Conservation (phyloP, 2,329 filamentous ascomycete species). For the Fusarium concolor region DNA sequence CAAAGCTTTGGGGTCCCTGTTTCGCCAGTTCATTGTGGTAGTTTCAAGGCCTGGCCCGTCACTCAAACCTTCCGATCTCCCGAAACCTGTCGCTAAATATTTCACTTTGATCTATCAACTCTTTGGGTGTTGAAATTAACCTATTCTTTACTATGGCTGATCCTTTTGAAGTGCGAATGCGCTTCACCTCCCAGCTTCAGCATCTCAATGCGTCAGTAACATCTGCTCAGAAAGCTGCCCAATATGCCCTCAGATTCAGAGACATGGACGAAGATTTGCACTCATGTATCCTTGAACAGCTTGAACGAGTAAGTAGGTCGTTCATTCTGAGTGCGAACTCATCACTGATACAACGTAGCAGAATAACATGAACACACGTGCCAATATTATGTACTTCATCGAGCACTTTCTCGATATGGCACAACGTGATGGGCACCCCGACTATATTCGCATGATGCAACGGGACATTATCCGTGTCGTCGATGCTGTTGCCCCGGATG, state of each 20-base stretch:
- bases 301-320: constrained; percentile 73
- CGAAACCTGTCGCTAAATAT: constrained; percentile 11
- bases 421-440: constrained; percentile 77
- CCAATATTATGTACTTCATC: constrained; percentile 99
- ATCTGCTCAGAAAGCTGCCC: constrained; percentile 90
- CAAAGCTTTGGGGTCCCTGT: constrained; percentile 15
- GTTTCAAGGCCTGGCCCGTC: constrained; percentile 28
- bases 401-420: constrained; percentile 93
- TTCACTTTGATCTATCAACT: neutral
- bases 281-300: constrained; percentile 95
- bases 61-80: constrained; percentile 22
- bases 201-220: constrained; percentile 91
- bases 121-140: neutral
- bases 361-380: constrained; percentile 96
- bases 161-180: constrained; percentile 98
- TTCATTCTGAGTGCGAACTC: neutral
- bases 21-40: constrained; percentile 25
- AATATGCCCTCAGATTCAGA: constrained; percentile 92
- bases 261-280: constrained; percentile 98
- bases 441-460: constrained; percentile 95
- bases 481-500: constrained; percentile 88
- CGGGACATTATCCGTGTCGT: constrained; percentile 92
- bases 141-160: constrained; percentile 68
- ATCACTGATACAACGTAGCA: constrained; percentile 50
- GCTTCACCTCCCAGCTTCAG: constrained; percentile 90